These are phyloP conservation scores for Podosphaera fusca DNA, from an alignment of 2,329 filamentous ascomycete genomes.

Conservation along the genomic window DNA sequence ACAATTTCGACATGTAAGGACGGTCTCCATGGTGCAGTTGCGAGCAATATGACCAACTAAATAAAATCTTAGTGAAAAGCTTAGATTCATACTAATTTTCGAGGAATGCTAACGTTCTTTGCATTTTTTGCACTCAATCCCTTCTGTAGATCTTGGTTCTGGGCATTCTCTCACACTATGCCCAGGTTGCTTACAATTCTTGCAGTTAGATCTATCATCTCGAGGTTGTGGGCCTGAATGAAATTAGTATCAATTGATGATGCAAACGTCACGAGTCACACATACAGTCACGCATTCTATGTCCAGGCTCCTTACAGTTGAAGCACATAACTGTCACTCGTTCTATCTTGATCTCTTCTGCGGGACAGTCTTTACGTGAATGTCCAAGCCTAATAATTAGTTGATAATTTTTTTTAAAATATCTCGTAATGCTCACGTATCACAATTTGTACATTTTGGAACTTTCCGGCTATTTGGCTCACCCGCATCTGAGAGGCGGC, in stretches of 20 bases:
- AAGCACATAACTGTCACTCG: slow-evolving; percentile 31
- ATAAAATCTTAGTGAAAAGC: slow-evolving; percentile 12
- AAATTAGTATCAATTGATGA: background rate
- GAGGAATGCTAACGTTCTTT: slow-evolving; percentile 11
- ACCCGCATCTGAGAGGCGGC: slow-evolving; percentile 41
- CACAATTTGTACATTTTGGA: slow-evolving; percentile 25
- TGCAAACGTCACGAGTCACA: slow-evolving; percentile 4
- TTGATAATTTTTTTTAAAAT: background rate
- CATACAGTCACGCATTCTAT: slow-evolving; percentile 47
- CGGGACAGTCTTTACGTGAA: slow-evolving; percentile 31
- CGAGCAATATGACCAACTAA: slow-evolving; percentile 36
- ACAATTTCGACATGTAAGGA: slow-evolving; percentile 34
- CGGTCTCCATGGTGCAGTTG: slow-evolving; percentile 24
- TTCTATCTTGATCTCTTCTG: slow-evolving; percentile 29
- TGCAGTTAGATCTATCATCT: slow-evolving; percentile 40
- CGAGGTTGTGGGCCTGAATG: slow-evolving; percentile 29
- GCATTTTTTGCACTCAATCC: slow-evolving; percentile 17
- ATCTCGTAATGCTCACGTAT: slow-evolving; percentile 22
- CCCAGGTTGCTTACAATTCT: slow-evolving; percentile 33
- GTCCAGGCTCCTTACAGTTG: slow-evolving; percentile 40
- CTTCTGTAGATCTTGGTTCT: slow-evolving; percentile 35
- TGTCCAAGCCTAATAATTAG: slow-evolving; percentile 25
- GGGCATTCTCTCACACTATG: slow-evolving; percentile 16
- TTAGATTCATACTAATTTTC: background rate
- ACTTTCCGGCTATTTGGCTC: slow-evolving; percentile 35